Evolutionary conservation across 371 early-diverging fungal genomes (phyloP), one percentile per base, ranked within the genome.

Genomic region (Mortierella sp.): DNA sequence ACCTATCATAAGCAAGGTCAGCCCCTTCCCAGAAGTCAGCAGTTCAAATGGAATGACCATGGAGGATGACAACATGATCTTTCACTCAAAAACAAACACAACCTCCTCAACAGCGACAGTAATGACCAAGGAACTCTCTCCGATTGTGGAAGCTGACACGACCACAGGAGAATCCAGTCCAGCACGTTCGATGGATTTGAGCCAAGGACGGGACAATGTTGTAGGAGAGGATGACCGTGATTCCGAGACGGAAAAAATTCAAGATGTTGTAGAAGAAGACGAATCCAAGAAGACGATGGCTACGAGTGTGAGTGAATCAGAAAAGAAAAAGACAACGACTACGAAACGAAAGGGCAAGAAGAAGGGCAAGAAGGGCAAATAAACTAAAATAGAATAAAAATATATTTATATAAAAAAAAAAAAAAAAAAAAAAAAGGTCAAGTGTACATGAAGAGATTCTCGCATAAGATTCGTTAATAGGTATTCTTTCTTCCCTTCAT

Each of bases 291-390:
- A 25, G 5, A 60, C 60, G 45, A 48, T 57, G 18, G 25, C 28
- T 4, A 37, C 62, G 2, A 18, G 62, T 15, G 57, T 46, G 28
- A 14, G 44, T 44, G 61, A 60, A 2, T 12, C 25, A 29, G 70
- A 75, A 37, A 75, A 66, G 60, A 75, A 75, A 65, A 75, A 67
- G 67, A 52, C 59, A 25, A n/a, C n/a, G n/a, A n/a, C n/a, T n/a
- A n/a, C n/a, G n/a, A 75, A 75, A 50, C 70, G 66, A 61, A 64
- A 57, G 64, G 57, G 15, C 53, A 74, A 74, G 58, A 70, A 70
- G 60, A 75, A 64, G 60, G 57, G 64, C 25, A 74, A 70, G 60
- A 66, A 62, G 25, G 64, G 60, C 28, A 69, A 65, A 44, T 74
- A 59, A n/a, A n/a, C n/a, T n/a, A n/a, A n/a, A n/a, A n/a, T n/a